Percentiles rank a stretch among this genome's conserved stretches.
These are phyloP conservation scores for Lanmaoa pseudosensibilis DNA, from an alignment of 768 basidiomycete genomes.

Conservation along the genomic window DNA sequence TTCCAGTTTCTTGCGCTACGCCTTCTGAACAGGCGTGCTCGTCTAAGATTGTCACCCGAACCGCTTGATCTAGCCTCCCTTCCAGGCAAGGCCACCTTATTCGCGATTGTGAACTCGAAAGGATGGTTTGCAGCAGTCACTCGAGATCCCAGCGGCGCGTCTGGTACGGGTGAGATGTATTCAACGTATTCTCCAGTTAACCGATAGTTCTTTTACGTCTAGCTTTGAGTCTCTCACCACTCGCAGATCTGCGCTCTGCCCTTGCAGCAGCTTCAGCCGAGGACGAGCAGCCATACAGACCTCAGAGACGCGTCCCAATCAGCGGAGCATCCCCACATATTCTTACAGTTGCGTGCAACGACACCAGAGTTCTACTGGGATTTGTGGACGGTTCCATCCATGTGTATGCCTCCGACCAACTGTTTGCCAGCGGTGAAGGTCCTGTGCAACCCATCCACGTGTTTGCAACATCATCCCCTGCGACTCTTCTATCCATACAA, in stretches of 20 bases:
- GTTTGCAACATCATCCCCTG: conserved; percentile 43
- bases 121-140: conserved; percentile 73
- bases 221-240: conserved; percentile 65
- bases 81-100: conserved; percentile 49
- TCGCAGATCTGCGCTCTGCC: conserved; percentile 58
- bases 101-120: conserved; percentile 57
- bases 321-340: conserved; percentile 48
- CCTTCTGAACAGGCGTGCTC: conserved; percentile 58
- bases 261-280: conserved; percentile 43
- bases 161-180: conserved; percentile 34
- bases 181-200: neutral
- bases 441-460: conserved; percentile 49
- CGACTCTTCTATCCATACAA: conserved; percentile 51
- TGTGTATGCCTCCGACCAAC: conserved; percentile 54
- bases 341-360: conserved; percentile 57
- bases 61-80: conserved; percentile 43
- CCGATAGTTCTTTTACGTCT: neutral
- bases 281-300: conserved; percentile 45
- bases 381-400: conserved; percentile 58
- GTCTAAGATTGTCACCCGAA: conserved; percentile 59
- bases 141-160: conserved; percentile 33
- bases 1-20: conserved; percentile 40
- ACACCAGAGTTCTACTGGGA: conserved; percentile 59
- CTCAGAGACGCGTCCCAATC: conserved; percentile 51
- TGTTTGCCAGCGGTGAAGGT: conserved; percentile 48